A percentile compares a stretch with the other conserved stretches of the same genome.
These are phyloP conservation scores for Daphne laureola DNA, from an alignment of 441 rosid genomes.

Conservation along the genomic window DNA sequence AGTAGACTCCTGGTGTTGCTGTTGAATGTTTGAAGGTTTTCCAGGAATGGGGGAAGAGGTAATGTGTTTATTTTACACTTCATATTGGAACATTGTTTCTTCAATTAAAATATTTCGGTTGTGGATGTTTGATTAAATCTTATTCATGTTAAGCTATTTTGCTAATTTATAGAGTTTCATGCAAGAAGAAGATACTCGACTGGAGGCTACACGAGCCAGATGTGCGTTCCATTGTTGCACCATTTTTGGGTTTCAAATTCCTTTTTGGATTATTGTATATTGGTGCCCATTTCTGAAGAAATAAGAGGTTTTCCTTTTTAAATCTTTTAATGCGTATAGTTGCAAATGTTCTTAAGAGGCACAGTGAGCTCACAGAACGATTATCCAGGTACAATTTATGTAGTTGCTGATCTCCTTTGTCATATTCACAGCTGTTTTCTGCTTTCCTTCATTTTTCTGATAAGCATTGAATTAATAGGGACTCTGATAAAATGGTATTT, in stretches of 20 bases:
- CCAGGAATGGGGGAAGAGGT: constrained; percentile 58
- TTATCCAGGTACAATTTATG: constrained; percentile 49
- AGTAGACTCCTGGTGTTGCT: constrained; percentile 3
- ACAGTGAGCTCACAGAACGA: constrained; percentile 64
- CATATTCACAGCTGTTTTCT: background rate
- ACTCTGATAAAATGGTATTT: constrained; percentile 81
- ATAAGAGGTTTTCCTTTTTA: background rate
- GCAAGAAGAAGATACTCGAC: constrained; percentile 54
- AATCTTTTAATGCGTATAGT: constrained; percentile 35
- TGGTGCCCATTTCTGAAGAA: background rate
- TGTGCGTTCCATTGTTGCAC: constrained; percentile 26
- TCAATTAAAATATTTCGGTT: too few species aligned
- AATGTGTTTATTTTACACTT: constrained; percentile 8
- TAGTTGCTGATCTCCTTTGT: background rate
- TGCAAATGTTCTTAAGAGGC: constrained; percentile 76
- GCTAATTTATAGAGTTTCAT: constrained; percentile 42
- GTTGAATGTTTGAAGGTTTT: constrained; percentile 12
- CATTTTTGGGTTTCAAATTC: background rate
- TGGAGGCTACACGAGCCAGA: constrained; percentile 82
- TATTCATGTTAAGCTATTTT: background rate
- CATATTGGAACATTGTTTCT: too few species aligned
- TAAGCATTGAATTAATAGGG: constrained; percentile 35
- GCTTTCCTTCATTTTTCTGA: background rate
- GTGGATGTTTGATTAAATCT: too few species aligned
- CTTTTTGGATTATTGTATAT: background rate